Conservation (phyloP, 768 basidiomycete genomes). For the Leccinum rimulosum region DNA sequence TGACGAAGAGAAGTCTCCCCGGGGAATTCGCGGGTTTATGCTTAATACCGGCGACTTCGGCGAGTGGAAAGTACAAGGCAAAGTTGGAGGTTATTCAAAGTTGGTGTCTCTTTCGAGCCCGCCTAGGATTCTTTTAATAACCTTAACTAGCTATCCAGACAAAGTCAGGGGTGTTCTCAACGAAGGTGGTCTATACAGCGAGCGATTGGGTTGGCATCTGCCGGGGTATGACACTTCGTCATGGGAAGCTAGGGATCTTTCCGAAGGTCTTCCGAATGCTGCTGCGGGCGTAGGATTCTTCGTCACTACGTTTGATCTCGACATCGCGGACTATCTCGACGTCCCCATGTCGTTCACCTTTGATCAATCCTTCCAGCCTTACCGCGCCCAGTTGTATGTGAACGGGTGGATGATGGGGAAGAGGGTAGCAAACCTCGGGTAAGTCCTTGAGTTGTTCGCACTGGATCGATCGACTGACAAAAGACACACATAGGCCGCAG, state of each 20-base stretch:
- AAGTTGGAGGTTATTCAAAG: constrained; percentile 68
- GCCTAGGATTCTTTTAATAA: background rate
- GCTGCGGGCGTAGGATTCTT: constrained; percentile 80
- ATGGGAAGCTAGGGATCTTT: constrained; percentile 58
- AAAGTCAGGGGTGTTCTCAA: constrained; percentile 68
- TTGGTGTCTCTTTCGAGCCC: constrained; percentile 29
- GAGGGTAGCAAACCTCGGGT: constrained; percentile 69
- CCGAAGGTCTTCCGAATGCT: constrained; percentile 54
- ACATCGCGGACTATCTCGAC: constrained; percentile 60
- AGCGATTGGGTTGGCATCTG: constrained; percentile 72
- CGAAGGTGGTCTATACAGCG: constrained; percentile 71
- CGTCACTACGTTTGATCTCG: constrained; percentile 65
- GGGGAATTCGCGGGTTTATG: constrained; percentile 75
- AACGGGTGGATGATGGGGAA: constrained; percentile 94
- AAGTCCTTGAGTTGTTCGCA: constrained; percentile 16
- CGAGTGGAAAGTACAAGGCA: constrained; percentile 73
- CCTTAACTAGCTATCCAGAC: constrained; percentile 61
- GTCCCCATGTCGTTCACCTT: constrained; percentile 72
- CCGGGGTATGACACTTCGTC: constrained; percentile 63
- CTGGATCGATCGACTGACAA: constrained; percentile 2
- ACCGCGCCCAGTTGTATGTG: constrained; percentile 71
- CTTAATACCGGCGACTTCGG: constrained; percentile 61
- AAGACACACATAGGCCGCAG: constrained; percentile 53
- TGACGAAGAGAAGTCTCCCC: constrained; percentile 65
- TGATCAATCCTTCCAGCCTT: constrained; percentile 59